Evolutionary conservation across 140 eudicot species (phyloP), one percentile per base, ranked within the genome.

Genomic region (Anethum foeniculum): DNA sequence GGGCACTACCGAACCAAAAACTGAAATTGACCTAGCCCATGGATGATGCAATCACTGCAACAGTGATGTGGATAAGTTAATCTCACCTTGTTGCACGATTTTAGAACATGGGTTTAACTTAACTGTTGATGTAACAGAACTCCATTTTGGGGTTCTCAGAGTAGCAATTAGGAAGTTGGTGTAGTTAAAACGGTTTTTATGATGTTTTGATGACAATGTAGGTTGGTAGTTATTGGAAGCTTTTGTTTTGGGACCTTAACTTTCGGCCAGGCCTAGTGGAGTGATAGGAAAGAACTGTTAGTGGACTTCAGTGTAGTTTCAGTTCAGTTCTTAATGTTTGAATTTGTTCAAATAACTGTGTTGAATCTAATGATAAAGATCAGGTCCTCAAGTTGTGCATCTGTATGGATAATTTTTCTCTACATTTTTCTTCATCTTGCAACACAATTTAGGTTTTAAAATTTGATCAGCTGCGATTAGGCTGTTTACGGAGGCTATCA

Each of bases 11-110:
- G 84, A 79, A 69, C 80, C 88, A 27, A 78, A 84, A 76, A 76
- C 87, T 13, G 91, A 83, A 79, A 89, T 89, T 68, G 89, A 89
- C 84, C 86, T 89, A 84, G 83, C 83, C n/a, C 86, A 89, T 30
- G 89, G 91, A 73, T 87, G 85, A 86, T 16, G 25, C 52, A 23
- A 64, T 71, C 32, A 38, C 49, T 72, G 74, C 81, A 58, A 44
- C 51, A 58, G 72, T 68, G 80, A 80, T 83, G 76, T 83, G 86
- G 81, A 75, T 39, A 65, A 44, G 27, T 74, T 77, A 11, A 65
- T 43, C 43, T 62, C 10, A 2, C 43, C 15, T 78, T 16, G 30
- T 28, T 43, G 38, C 73, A 80, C 4, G 62, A 23, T 38, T 14
- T 51, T 79, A 48, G 80, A 43, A 19, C 2, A 27, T 49, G 38